These are phyloP conservation scores for Hanseniaspora lachancei DNA, from an alignment of 805 yeast species.

Conservation along the genomic window DNA sequence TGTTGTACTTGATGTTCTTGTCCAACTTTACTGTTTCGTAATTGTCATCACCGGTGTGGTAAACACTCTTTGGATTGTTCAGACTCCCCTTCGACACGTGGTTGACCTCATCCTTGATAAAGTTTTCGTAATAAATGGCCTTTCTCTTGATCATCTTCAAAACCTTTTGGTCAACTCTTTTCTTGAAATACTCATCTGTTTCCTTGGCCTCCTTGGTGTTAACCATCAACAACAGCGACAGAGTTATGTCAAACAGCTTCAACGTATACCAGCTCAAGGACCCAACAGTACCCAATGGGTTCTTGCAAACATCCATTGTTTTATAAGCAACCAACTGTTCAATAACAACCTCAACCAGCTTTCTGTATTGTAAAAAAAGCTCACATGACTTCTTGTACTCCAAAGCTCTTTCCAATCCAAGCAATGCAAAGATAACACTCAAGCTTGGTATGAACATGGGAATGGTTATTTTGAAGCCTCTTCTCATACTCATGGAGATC, in stretches of 20 bases:
- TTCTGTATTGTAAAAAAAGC: conserved; percentile 41
- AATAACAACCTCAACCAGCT: conserved; percentile 39
- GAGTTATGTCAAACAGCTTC: conserved; percentile 43
- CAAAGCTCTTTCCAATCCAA: conserved; percentile 62
- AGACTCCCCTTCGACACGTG: neutral
- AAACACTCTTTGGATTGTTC: conserved; percentile 1
- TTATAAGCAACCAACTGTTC: conserved; percentile 38
- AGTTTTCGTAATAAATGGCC: conserved; percentile 21
- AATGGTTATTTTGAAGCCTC: conserved; percentile 36
- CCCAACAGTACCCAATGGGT: conserved; percentile 39
- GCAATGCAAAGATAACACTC: conserved; percentile 46
- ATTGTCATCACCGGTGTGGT: conserved; percentile 11
- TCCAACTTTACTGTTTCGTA: conserved; percentile 1
- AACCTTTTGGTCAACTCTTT: conserved; percentile 19
- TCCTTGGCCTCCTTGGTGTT: conserved; percentile 27
- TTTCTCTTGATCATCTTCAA: conserved; percentile 23
- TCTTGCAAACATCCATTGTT: conserved; percentile 35
- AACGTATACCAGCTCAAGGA: conserved; percentile 46
- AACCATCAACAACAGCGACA: conserved; percentile 46
- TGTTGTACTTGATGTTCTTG: conserved; percentile 10
- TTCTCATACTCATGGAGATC: conserved; percentile 32
- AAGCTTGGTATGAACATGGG: conserved; percentile 54
- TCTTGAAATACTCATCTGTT: conserved; percentile 14
- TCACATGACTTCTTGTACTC: conserved; percentile 80
- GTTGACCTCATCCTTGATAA: conserved; percentile 14